Percentiles rank a stretch among this genome's conserved stretches.
Conservation (phyloP, 2,329 filamentous ascomycete species). For the Ophiocordyceps camponoti-leonardi region DNA sequence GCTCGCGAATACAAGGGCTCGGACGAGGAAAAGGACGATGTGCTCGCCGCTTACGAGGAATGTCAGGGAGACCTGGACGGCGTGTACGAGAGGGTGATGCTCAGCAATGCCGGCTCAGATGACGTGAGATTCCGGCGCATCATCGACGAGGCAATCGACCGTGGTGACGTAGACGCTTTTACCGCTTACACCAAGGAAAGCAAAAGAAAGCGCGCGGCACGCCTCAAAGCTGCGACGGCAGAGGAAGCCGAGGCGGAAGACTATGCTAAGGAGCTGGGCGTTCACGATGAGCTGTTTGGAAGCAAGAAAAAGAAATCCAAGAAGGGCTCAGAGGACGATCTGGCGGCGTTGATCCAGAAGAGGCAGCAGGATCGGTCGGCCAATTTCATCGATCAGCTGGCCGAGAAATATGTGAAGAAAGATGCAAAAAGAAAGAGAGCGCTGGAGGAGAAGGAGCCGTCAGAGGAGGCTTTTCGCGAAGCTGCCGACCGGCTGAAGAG, state of each 20-base stretch:
- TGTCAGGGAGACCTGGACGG: constrained; percentile 57
- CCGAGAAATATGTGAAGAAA: constrained; percentile 54
- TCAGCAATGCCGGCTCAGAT: constrained; percentile 68
- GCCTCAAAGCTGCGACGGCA: constrained; percentile 42
- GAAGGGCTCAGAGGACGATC: constrained; percentile 27
- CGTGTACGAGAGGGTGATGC: constrained; percentile 72
- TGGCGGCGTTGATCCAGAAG: constrained; percentile 60
- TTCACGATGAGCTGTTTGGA: constrained; percentile 52
- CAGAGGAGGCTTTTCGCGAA: constrained; percentile 43
- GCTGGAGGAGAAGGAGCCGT: constrained; percentile 42
- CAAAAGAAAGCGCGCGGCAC: constrained; percentile 41
- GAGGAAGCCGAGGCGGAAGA: constrained; percentile 61
- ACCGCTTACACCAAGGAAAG: constrained; percentile 56
- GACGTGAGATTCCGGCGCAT: constrained; percentile 70
- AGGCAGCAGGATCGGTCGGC: constrained; percentile 45
- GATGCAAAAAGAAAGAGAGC: constrained; percentile 34
- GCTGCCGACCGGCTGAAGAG: constrained; percentile 30
- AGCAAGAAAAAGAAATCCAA: constrained; percentile 27
- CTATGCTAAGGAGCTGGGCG: constrained; percentile 56
- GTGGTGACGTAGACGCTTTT: constrained; percentile 48
- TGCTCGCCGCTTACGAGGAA: constrained; percentile 60
- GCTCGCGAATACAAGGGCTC: constrained; percentile 66
- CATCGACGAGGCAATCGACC: constrained; percentile 64
- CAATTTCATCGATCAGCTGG: constrained; percentile 54
- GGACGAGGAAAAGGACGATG: constrained; percentile 64